Evolutionary conservation across 371 early-diverging fungal species (phyloP).

Genomic region (Polyrhizophydium stewartii): DNA sequence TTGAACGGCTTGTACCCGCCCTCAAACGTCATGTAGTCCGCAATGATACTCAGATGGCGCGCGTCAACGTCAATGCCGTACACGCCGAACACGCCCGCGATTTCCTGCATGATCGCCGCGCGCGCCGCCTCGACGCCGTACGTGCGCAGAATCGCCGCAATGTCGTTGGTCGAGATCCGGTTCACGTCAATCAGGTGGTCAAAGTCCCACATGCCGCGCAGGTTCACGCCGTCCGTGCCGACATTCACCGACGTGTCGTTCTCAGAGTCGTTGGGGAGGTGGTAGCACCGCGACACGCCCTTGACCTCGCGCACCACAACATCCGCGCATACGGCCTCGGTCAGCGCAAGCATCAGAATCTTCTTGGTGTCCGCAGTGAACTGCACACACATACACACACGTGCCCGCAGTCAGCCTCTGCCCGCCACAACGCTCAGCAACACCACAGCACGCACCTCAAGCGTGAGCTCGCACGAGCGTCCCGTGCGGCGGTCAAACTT

Average conservation of each 20-base stretch:
- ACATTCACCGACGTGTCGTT: constrained; percentile 69
- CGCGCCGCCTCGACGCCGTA: constrained; percentile 99
- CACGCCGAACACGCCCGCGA: constrained; percentile 93
- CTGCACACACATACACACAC: constrained; percentile 22
- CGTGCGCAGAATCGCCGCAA: constrained; percentile 83
- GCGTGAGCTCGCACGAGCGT: constrained; percentile 76
- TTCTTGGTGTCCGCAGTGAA: constrained; percentile 89
- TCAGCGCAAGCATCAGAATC: constrained; percentile 86
- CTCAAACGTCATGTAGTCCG: constrained; percentile 99
- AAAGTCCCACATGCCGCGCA: constrained; percentile 84
- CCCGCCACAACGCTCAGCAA: neutral
- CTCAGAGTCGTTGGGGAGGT: constrained; percentile 68
- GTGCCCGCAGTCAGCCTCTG: neutral
- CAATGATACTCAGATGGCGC: constrained; percentile 96
- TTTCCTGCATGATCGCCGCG: constrained; percentile 92
- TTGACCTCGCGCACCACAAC: constrained; percentile 83
- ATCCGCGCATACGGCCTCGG: constrained; percentile 63
- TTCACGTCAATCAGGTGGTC: constrained; percentile 66
- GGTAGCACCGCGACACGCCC: constrained; percentile 75
- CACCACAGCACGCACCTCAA: constrained; percentile 18
- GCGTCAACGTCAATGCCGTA: constrained; percentile 97
- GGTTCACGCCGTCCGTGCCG: constrained; percentile 89
- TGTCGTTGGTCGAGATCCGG: constrained; percentile 94
- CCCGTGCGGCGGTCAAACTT: constrained; percentile 64
- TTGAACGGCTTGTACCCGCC: constrained; percentile 98